Evolutionary conservation across 805 yeast species (phyloP), one percentile per base, ranked within the genome.

Genomic region (Ogataea parapolymorpha): DNA sequence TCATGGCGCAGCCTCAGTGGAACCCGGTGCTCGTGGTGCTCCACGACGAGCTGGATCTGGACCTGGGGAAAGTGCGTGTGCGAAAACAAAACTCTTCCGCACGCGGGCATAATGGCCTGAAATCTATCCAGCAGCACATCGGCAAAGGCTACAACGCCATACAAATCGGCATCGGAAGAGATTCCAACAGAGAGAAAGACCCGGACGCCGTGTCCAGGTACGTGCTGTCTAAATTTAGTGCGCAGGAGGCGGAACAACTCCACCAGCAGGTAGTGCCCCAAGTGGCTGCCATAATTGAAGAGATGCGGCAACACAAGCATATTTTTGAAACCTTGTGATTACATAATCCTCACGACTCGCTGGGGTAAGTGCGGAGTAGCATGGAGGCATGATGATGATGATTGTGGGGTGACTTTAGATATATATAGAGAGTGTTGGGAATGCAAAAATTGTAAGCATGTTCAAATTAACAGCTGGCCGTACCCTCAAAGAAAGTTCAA

Each of bases 61-160:
- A 74, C 0, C 49, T 80, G 3, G 96, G 97, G 0, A 74, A 77
- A 39, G 66, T 80, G 15, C 83, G 83, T 52, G 58, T 83, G 1
- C 68, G 91, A 34, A 67, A 65, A 13, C 80, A 79, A 11, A 74
- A 77, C 1, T 69, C 82, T 0, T 75, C 86, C 31, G 71, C 80
- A 12, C 68, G 93, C 32, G 96, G 96, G 0, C 98, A 90, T 54
- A 88, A 87, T 55, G 97, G 96, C 0, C 67, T 90, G 20, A 72
- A 73, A 46, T 76, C 83, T 29, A 72, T 90, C 3, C 73, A 72
- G 32, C 49, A 59, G 6, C 30, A 44, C 16, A 58, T 74, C 26
- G 81, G 82, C 0, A 67, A 69, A 26, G 70, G 67, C 13, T 86
- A 81, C 55, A 70, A 77, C n/a, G 76, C 86, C 37, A 56, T 89